Conservation (phyloP, 352 stramenopile species). For the Peronospora belbahrii region DNA sequence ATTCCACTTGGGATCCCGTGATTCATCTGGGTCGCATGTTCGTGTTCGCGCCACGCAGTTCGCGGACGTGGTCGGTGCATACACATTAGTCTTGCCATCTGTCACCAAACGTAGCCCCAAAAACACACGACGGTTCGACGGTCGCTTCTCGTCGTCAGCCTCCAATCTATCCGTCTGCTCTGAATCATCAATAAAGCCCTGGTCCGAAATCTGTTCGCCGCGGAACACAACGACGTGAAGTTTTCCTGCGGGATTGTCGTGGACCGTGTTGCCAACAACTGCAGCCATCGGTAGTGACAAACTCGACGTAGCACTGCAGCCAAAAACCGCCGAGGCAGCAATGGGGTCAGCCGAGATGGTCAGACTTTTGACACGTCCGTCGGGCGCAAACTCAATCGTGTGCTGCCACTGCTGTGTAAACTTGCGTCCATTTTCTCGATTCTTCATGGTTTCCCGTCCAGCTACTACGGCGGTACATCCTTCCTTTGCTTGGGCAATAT, state of each 20-base stretch:
- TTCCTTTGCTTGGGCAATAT: conserved; percentile 82
- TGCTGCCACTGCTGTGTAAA: conserved; percentile 88
- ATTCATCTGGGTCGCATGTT: conserved; percentile 41
- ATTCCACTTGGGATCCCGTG: conserved; percentile 71
- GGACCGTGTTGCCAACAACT: conserved; percentile 66
- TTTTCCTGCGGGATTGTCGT: conserved; percentile 70
- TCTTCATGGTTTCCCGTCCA: conserved; percentile 85
- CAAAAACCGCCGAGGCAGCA: conserved; percentile 79
- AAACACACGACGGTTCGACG: conserved; percentile 37
- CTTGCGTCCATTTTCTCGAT: conserved; percentile 79
- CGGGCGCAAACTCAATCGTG: conserved; percentile 82
- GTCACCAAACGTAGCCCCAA: conserved; percentile 65
- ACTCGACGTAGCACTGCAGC: conserved; percentile 81
- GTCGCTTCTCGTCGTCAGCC: conserved; percentile 32
- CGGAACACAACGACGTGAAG: conserved; percentile 75
- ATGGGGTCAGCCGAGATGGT: conserved; percentile 79
- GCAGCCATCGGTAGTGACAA: conserved; percentile 77
- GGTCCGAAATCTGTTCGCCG: conserved; percentile 75
- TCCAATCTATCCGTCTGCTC: conserved; percentile 46
- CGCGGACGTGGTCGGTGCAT: conserved; percentile 65
- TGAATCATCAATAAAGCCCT: conserved; percentile 38
- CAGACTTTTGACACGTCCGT: conserved; percentile 83
- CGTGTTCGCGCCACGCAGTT: conserved; percentile 69
- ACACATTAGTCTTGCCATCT: conserved; percentile 85
- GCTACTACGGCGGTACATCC: conserved; percentile 77